Percentiles rank a stretch among this genome's conserved stretches.
Conservation (phyloP, 495 filamentous ascomycete species). For the Lasiosphaeria ovina region DNA sequence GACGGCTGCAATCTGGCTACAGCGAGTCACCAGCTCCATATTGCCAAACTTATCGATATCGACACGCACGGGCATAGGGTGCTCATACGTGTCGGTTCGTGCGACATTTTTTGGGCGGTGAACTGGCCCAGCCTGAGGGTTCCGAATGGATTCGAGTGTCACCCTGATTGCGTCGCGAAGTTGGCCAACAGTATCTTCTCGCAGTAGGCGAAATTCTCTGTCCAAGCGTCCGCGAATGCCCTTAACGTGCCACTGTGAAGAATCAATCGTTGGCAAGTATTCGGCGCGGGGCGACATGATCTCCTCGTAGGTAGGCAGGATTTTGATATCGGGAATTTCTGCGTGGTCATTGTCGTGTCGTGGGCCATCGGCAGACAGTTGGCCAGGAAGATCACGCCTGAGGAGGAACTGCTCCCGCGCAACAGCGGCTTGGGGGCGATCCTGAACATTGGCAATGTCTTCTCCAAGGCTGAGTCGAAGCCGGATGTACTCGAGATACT, state of each 20-base stretch:
- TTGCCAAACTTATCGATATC: slow-evolving; percentile 49
- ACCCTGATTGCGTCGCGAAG: slow-evolving; percentile 55
- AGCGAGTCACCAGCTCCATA: slow-evolving; percentile 53
- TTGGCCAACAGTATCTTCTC: slow-evolving; percentile 64
- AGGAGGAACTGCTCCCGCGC: slow-evolving; percentile 38
- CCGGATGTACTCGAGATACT: slow-evolving; percentile 27
- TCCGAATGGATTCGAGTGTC: slow-evolving; percentile 33
- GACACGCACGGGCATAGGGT: slow-evolving; percentile 34
- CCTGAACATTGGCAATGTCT: slow-evolving; percentile 12
- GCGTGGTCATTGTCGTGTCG: slow-evolving; percentile 69
- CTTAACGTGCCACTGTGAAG: slow-evolving; percentile 50
- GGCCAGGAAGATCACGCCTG: slow-evolving; percentile 49
- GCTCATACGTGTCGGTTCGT: slow-evolving; percentile 42
- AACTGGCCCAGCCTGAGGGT: slow-evolving; percentile 1
- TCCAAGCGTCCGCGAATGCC: slow-evolving; percentile 64
- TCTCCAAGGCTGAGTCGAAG: slow-evolving; percentile 28
- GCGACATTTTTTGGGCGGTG: slow-evolving; percentile 19
- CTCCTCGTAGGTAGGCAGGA: slow-evolving; percentile 64
- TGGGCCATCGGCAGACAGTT: slow-evolving; percentile 49
- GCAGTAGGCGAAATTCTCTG: slow-evolving; percentile 65
- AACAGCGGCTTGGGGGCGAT: slow-evolving; percentile 6
- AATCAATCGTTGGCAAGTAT: slow-evolving; percentile 59
- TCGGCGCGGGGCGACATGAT: slow-evolving; percentile 53
- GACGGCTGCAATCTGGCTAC: slow-evolving; percentile 51
- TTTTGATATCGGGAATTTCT: slow-evolving; percentile 57